Evolutionary conservation across 2,329 filamentous ascomycete species (phyloP).

Genomic region (Penicillium sp.): DNA sequence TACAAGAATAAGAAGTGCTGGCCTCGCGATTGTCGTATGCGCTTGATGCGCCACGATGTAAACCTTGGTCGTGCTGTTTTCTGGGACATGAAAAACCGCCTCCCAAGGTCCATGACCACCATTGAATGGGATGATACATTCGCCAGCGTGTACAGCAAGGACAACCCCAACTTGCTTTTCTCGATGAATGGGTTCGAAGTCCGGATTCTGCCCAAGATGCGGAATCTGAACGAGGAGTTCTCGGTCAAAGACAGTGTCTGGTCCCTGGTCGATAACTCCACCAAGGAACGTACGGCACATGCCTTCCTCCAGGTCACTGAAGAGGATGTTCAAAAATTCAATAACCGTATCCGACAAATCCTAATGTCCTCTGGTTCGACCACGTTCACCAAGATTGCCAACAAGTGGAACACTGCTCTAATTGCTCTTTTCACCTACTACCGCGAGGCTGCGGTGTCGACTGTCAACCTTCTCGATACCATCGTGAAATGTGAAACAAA

Average conservation of each 20-base stretch:
- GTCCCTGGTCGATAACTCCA: slow-evolving; percentile 94
- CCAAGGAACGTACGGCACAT: slow-evolving; percentile 94
- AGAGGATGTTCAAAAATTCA: slow-evolving; percentile 98
- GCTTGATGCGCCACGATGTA: slow-evolving; percentile 97
- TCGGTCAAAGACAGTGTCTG: slow-evolving; percentile 97
- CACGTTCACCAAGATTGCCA: slow-evolving; percentile 98
- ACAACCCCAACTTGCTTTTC: slow-evolving; percentile 95
- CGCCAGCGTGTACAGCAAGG: slow-evolving; percentile 93
- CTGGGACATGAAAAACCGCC: slow-evolving; percentile 96
- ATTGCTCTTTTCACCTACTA: slow-evolving; percentile 99
- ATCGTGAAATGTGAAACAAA: slow-evolving; percentile 99
- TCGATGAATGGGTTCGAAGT: slow-evolving; percentile 99
- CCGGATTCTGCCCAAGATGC: slow-evolving; percentile 88
- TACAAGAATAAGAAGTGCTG: slow-evolving; percentile 99
- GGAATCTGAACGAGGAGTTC: slow-evolving; percentile 95
- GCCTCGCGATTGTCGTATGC: slow-evolving; percentile 96
- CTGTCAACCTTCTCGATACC: slow-evolving; percentile 87
- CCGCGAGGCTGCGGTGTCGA: slow-evolving; percentile 93
- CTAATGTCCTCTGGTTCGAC: slow-evolving; percentile 99
- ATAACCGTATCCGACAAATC: slow-evolving; percentile 97
- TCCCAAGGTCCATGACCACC: slow-evolving; percentile 91
- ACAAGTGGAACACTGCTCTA: slow-evolving; percentile 98
- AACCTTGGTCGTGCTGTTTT: slow-evolving; percentile 96
- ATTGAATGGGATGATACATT: slow-evolving; percentile 99
- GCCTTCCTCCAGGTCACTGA: slow-evolving; percentile 97